Evolutionary conservation across 805 yeast genomes (phyloP).

Genomic region (Priceomyces fermenticarens): DNA sequence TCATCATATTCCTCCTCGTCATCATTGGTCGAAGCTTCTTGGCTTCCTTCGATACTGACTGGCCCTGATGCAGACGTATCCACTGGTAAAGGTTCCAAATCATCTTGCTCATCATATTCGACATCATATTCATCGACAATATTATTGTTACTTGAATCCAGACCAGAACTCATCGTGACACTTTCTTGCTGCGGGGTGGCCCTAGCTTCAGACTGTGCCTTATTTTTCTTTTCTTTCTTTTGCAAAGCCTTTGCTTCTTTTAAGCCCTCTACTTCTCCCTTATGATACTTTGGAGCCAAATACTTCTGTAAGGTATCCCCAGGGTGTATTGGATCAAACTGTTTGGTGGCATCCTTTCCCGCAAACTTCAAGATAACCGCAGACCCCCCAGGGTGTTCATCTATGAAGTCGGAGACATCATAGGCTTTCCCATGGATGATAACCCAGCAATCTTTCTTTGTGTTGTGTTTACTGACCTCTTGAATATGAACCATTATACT

Average conservation of each 20-base stretch:
- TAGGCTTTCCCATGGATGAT: constrained; percentile 76
- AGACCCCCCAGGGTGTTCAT: constrained; percentile 62
- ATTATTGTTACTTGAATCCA: not conserved
- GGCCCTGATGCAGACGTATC: not conserved
- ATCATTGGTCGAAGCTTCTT: constrained; percentile 10
- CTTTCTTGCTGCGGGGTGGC: not conserved
- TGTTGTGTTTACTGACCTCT: constrained; percentile 47
- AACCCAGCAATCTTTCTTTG: constrained; percentile 75
- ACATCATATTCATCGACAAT: constrained; percentile 37
- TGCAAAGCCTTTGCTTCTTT: constrained; percentile 2
- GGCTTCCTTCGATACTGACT: not conserved
- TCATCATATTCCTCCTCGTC: constrained; percentile 35
- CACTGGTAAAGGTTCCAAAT: constrained; percentile 22
- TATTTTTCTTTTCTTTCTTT: not conserved
- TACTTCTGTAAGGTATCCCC: constrained; percentile 76
- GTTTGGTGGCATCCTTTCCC: constrained; percentile 64
- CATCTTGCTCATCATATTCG: constrained; percentile 42
- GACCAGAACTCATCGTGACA: not conserved
- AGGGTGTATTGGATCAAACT: constrained; percentile 89
- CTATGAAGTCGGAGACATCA: constrained; percentile 64
- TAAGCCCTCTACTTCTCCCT: constrained; percentile 29
- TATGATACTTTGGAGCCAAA: constrained; percentile 42
- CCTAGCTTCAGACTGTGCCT: not conserved
- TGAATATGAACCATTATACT: constrained; percentile 15
- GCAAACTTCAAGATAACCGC: constrained; percentile 51